phyloP scores from a whole-genome alignment of 352 stramenopile genomes.

The Phytophthora ramorum region DNA sequence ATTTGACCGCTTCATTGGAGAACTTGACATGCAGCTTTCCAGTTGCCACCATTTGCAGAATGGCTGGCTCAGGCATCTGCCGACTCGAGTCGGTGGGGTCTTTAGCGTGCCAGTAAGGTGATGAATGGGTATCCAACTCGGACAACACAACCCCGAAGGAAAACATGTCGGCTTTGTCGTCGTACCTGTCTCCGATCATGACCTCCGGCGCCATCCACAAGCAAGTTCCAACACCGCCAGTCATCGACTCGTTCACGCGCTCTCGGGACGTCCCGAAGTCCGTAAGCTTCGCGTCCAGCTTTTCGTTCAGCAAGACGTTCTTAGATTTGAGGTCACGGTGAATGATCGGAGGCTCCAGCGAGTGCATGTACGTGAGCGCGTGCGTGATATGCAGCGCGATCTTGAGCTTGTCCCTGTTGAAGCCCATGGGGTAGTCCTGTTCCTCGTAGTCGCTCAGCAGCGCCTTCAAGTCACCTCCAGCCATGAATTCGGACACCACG shows the following conservation, averaged over 20 bases:
- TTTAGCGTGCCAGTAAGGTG: slow-evolving; percentile 39
- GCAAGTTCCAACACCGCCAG: slow-evolving; percentile 40
- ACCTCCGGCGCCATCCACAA: slow-evolving; percentile 55
- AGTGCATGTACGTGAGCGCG: slow-evolving; percentile 56
- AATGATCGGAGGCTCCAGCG: slow-evolving; percentile 40
- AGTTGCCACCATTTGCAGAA: slow-evolving; percentile 54
- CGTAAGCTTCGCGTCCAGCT: slow-evolving; percentile 49
- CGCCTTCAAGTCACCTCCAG: slow-evolving; percentile 55
- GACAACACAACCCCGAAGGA: slow-evolving; percentile 52
- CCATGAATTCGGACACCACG: slow-evolving; percentile 66
- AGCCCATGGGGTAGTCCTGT: slow-evolving; percentile 27
- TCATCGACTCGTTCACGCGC: slow-evolving; percentile 40
- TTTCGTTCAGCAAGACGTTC: slow-evolving; percentile 49
- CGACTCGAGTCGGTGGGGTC: slow-evolving; percentile 31
- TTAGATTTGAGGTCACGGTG: slow-evolving; percentile 64
- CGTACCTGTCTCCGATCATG: slow-evolving; percentile 47
- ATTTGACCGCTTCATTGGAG: slow-evolving; percentile 21
- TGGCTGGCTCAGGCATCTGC: slow-evolving; percentile 41
- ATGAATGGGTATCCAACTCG: slow-evolving; percentile 39
- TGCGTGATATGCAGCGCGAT: slow-evolving; percentile 46
- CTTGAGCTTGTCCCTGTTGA: slow-evolving; percentile 41
- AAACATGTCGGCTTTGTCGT: slow-evolving; percentile 54
- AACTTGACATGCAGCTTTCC: slow-evolving; percentile 55
- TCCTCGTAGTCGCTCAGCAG: slow-evolving; percentile 42
- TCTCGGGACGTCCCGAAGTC: slow-evolving; percentile 51